Percentiles rank a stretch among this genome's conserved stretches.
phyloP scores from a whole-genome alignment of 106 monocot species.

The Amphibolis antarctica region DNA sequence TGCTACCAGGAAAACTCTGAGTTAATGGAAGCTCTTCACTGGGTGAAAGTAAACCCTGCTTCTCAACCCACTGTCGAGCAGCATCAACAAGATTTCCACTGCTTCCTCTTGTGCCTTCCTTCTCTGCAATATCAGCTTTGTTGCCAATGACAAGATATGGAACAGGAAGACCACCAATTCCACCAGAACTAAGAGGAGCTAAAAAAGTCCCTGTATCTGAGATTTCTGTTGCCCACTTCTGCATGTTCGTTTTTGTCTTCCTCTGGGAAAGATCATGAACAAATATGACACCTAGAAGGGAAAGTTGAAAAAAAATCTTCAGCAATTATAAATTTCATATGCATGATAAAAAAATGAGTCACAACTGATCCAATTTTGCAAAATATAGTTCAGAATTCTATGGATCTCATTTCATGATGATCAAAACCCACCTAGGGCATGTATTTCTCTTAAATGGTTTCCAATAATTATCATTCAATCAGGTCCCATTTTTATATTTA shows the following conservation, averaged over 20 bases:
- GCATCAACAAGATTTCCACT: slow-evolving; percentile 97
- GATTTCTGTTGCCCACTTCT: slow-evolving; percentile 79
- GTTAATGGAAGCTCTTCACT: slow-evolving; percentile 80
- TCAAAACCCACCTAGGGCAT: too few relatives aligned
- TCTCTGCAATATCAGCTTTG: slow-evolving; percentile 67
- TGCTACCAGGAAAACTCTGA: slow-evolving; percentile 64
- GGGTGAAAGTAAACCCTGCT: slow-evolving; percentile 77
- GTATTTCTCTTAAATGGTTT: too few relatives aligned
- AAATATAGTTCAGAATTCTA: too few relatives aligned
- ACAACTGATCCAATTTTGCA: too few relatives aligned
- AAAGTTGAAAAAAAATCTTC: background rate
- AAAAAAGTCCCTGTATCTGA: slow-evolving; percentile 69
- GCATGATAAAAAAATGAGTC: too few relatives aligned
- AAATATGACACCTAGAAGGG: slow-evolving; percentile 70
- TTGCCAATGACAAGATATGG: slow-evolving; percentile 83
- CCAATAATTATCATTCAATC: too few relatives aligned
- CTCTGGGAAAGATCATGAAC: slow-evolving; percentile 89
- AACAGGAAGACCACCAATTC: slow-evolving; percentile 84
- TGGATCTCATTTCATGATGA: too few relatives aligned
- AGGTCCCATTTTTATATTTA: too few relatives aligned
- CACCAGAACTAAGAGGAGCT: slow-evolving; percentile 63
- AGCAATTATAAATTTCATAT: too few relatives aligned
- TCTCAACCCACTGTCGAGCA: slow-evolving; percentile 96
- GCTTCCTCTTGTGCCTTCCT: slow-evolving; percentile 58
- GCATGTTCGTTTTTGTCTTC: slow-evolving; percentile 65